Conservation (phyloP, 23 red algal species). For the Gracilaria vermiculophylla region DNA sequence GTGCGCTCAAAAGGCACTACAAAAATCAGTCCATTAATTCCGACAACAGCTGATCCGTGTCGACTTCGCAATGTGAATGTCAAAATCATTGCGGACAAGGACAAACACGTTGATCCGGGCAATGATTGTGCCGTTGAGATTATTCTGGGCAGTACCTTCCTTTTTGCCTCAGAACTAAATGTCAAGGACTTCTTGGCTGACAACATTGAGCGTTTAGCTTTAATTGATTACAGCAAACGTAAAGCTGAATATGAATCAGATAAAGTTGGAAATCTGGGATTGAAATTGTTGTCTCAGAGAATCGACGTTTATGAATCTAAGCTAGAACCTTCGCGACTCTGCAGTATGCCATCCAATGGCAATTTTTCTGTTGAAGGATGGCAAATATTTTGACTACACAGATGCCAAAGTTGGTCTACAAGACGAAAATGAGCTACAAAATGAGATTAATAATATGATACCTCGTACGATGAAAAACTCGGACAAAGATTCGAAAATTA, state of each 20-base stretch:
- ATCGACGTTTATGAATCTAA: too few relatives aligned
- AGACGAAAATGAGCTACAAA: constrained; percentile 3
- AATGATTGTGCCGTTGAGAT: too few relatives aligned
- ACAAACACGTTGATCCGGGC: too few relatives aligned
- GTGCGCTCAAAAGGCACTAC: not conserved
- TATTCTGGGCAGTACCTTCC: not conserved
- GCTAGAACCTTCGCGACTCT: not conserved
- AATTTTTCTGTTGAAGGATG: constrained; percentile 30
- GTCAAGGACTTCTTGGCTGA: constrained; percentile 5
- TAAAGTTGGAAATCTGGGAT: constrained; percentile 22
- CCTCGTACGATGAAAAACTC: not conserved
- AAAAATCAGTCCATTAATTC: not conserved
- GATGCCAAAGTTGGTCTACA: constrained; percentile 37
- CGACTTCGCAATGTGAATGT: too few relatives aligned
- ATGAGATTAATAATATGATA: not conserved
- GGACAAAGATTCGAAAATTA: not conserved
- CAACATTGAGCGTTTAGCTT: constrained; percentile 19
- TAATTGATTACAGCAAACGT: not conserved
- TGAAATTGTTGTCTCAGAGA: too few relatives aligned
- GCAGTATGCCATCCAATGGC: constrained; percentile 6
- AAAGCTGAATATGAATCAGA: not conserved
- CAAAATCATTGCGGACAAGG: too few relatives aligned
- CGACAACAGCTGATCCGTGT: not conserved
- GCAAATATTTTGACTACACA: constrained; percentile 34
- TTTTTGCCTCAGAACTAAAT: constrained; percentile 15